A percentile compares a stretch with the other conserved stretches of the same genome.
Evolutionary conservation across 306 rosid genomes (phyloP).

Genomic region (Acacia melanoxylon): DNA sequence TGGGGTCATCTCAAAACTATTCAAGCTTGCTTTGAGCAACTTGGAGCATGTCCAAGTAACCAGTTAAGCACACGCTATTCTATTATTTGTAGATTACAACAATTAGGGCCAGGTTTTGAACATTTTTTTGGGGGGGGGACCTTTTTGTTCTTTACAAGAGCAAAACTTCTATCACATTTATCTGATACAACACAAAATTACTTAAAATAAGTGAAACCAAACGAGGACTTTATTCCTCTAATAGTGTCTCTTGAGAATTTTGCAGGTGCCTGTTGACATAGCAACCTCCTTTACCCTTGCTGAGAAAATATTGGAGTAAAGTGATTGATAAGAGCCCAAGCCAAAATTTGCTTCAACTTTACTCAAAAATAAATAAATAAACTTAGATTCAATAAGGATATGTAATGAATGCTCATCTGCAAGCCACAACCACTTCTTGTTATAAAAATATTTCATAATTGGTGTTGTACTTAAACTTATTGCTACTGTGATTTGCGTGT

Average conservation of each 20-base stretch:
- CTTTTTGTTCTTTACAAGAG: too few relatives aligned
- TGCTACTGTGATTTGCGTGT: too few relatives aligned
- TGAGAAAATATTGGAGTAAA: constrained; percentile 46
- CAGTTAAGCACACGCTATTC: background rate
- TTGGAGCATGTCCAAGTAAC: constrained; percentile 79
- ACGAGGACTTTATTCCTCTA: background rate
- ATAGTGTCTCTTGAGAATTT: constrained; percentile 15
- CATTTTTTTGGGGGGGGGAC: too few relatives aligned
- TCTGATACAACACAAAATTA: too few relatives aligned
- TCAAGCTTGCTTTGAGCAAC: constrained; percentile 58
- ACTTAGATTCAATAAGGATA: background rate
- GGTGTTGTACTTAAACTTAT: background rate
- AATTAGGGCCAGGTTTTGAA: too few relatives aligned
- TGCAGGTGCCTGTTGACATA: constrained; percentile 86
- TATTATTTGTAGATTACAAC: background rate
- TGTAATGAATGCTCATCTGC: background rate
- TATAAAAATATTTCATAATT: background rate
- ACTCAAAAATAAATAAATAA: too few relatives aligned
- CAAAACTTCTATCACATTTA: too few relatives aligned
- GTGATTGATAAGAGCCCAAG: background rate
- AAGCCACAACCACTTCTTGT: background rate
- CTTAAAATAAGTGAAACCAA: too few relatives aligned
- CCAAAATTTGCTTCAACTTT: background rate
- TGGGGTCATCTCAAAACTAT: constrained; percentile 55
- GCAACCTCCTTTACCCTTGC: constrained; percentile 73